A percentile compares a stretch with the other conserved stretches of the same genome.
Evolutionary conservation across 1,284 basidiomycete species (phyloP).

Genomic region (Puccinia hordei): DNA sequence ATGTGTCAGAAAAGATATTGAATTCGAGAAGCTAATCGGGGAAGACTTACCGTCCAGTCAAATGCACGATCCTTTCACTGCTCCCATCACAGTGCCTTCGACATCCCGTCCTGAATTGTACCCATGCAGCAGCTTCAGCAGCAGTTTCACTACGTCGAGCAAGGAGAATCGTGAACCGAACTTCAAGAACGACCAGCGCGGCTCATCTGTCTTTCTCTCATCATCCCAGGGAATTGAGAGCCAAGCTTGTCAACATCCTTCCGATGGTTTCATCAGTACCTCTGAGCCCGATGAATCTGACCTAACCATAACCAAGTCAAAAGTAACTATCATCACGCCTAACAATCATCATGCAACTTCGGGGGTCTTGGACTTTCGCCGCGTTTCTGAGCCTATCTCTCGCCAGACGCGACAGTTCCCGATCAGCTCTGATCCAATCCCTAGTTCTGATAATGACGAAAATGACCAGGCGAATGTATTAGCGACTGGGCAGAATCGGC

Average conservation of each 20-base stretch:
- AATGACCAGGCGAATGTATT: neutral
- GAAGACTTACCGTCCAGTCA: constrained; percentile 44
- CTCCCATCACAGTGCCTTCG: neutral
- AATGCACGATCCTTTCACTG: constrained; percentile 26
- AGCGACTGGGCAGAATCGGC: neutral
- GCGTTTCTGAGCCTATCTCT: constrained; percentile 29
- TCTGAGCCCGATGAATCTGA: constrained; percentile 22
- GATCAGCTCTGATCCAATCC: constrained; percentile 45
- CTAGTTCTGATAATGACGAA: constrained; percentile 28
- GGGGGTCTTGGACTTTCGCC: neutral
- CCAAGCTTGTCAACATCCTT: neutral
- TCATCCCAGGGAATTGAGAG: constrained; percentile 24
- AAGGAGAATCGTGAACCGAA: neutral
- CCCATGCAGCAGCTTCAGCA: constrained; percentile 12
- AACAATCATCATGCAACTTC: neutral
- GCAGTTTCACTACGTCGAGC: neutral
- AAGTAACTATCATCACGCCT: constrained; percentile 38
- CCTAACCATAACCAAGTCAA: neutral
- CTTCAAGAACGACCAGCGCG: neutral
- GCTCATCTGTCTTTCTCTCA: constrained; percentile 11
- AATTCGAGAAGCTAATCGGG: constrained; percentile 21
- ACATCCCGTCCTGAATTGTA: neutral
- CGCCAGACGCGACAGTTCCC: constrained; percentile 9
- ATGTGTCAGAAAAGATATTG: neutral
- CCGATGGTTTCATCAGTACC: neutral